Percentiles rank a stretch among this genome's conserved stretches.
phyloP scores from a whole-genome alignment of 441 rosid genomes.

The Pelargonium myrrhifolium region DNA sequence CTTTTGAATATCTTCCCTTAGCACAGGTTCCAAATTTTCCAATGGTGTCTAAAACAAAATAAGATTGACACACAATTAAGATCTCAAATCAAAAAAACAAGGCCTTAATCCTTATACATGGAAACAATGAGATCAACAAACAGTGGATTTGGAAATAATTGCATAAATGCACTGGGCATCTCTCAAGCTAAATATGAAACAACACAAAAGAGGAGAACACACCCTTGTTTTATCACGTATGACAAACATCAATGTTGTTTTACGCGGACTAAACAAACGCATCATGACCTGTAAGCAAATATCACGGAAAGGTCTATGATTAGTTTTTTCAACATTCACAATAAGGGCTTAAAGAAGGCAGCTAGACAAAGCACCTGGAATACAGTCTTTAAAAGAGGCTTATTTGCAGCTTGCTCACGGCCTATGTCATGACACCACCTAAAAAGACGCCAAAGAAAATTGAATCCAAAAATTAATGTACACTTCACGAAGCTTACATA shows the following conservation, averaged over 20 bases:
- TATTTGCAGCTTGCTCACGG: conserved; percentile 99
- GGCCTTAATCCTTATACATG: neutral
- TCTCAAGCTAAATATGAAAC: conserved; percentile 8
- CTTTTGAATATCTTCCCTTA: conserved; percentile 98
- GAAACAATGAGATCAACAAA: neutral
- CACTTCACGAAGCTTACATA: neutral
- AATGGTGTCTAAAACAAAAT: conserved; percentile 67
- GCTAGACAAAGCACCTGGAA: conserved; percentile 62
- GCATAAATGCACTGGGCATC: conserved; percentile 1
- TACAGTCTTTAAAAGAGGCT: conserved; percentile 89
- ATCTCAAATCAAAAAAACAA: conserved; percentile 1
- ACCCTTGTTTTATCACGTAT: conserved; percentile 99
- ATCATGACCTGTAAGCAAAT: conserved; percentile 77
- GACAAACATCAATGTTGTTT: conserved; percentile 96
- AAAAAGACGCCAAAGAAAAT: conserved; percentile 15
- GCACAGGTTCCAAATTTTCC: conserved; percentile 88
- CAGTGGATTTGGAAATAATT: neutral
- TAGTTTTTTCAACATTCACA: conserved; percentile 13
- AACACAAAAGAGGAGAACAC: conserved; percentile 19
- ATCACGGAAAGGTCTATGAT: conserved; percentile 13
- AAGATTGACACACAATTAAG: neutral
- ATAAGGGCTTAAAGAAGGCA: conserved; percentile 7
- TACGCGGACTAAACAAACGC: conserved; percentile 98
- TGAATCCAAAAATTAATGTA: neutral
- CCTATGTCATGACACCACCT: conserved; percentile 99